Percentiles rank a stretch among this genome's conserved stretches.
phyloP scores from a whole-genome alignment of 1,284 basidiomycete species.

The Ceratobasidium sp. region DNA sequence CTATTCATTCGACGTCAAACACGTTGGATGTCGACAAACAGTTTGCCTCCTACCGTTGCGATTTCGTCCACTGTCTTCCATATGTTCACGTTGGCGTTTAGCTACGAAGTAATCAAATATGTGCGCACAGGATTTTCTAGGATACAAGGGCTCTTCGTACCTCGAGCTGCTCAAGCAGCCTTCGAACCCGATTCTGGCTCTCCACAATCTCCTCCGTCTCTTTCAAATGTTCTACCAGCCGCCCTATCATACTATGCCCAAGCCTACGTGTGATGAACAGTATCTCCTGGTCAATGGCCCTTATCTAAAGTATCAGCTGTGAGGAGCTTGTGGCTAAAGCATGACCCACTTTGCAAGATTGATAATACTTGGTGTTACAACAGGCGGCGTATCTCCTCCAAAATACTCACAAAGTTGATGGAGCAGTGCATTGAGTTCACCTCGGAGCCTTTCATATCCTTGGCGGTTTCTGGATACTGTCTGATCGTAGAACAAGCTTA shows the following conservation, averaged over 20 bases:
- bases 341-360: background rate
- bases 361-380: background rate
- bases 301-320: background rate
- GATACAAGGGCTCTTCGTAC: background rate
- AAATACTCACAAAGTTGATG: background rate
- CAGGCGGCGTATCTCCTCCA: background rate
- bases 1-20: background rate
- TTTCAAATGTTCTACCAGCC: background rate
- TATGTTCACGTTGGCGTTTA: background rate
- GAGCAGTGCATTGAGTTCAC: background rate
- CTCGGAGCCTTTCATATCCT: background rate
- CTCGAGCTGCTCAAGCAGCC: background rate
- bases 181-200: slow-evolving; percentile 2
- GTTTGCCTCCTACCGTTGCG: background rate
- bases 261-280: background rate
- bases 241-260: background rate
- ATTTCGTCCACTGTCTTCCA: slow-evolving; percentile 12
- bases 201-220: background rate
- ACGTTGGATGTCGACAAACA: no score
- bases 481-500: background rate
- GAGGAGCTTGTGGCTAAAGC: background rate
- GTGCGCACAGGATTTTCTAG: background rate
- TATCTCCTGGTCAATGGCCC: background rate
- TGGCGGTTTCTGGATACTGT: background rate
- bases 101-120: background rate